Conservation (phyloP, 2,329 filamentous ascomycete species). For the Trichoderma atrobrunneum region DNA sequence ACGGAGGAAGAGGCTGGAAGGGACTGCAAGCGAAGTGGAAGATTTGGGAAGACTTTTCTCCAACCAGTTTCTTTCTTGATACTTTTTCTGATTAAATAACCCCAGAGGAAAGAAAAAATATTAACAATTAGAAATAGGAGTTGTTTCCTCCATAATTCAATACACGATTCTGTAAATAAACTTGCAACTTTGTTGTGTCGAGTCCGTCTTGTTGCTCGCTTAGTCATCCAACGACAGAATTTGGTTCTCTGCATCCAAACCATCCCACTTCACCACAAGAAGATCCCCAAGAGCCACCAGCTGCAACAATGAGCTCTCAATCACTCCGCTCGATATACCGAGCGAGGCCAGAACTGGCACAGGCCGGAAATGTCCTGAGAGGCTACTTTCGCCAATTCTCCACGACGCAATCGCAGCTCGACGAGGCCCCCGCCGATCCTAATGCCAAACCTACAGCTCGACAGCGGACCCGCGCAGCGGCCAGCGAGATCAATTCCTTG, state of each 20-base stretch:
- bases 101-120: too few species aligned
- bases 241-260: conserved; percentile 8
- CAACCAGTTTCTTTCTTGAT: background rate
- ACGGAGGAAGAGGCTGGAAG: background rate
- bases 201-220: background rate
- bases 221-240: conserved; percentile 18
- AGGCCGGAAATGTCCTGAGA: conserved; percentile 31
- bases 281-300: conserved; percentile 5
- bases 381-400: conserved; percentile 39
- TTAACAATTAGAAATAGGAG: too few species aligned
- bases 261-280: conserved; percentile 1
- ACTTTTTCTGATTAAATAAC: background rate
- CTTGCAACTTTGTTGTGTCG: background rate
- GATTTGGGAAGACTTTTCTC: background rate
- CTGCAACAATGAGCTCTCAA: conserved; percentile 37
- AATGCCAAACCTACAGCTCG: conserved; percentile 25
- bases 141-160: background rate
- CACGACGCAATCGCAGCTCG: conserved; percentile 36
- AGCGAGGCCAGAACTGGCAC: conserved; percentile 35
- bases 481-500: conserved; percentile 35
- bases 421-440: conserved; percentile 27
- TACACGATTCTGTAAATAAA: background rate
- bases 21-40: background rate
- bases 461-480: conserved; percentile 35
- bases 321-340: conserved; percentile 38